phyloP scores from a whole-genome alignment of 805 yeast genomes.

The Ogataea saltuana region DNA sequence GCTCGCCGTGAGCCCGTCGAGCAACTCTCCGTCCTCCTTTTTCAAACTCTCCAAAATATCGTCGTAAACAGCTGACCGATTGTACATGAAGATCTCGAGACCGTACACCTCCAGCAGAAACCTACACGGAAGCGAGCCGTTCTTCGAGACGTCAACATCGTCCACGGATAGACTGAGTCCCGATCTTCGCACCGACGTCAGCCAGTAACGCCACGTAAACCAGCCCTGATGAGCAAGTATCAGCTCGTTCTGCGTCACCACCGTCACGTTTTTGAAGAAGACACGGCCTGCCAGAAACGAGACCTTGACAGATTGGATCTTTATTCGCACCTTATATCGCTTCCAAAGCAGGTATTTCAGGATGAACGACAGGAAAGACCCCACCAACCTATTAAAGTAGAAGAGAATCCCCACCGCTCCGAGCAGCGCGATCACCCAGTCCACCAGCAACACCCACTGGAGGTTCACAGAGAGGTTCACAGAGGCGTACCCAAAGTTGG shows the following conservation, averaged over 20 bases:
- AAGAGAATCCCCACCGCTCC: slow-evolving; percentile 66
- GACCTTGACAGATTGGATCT: slow-evolving; percentile 71
- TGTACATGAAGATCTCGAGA: slow-evolving; percentile 78
- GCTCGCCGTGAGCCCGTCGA: slow-evolving; percentile 7
- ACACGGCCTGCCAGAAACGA: slow-evolving; percentile 83
- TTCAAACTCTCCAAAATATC: slow-evolving; percentile 44
- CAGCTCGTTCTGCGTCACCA: slow-evolving; percentile 74
- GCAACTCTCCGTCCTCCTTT: slow-evolving; percentile 7
- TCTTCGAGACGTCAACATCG: slow-evolving; percentile 32
- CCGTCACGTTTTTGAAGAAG: slow-evolving; percentile 70
- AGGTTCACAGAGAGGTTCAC: slow-evolving; percentile 31
- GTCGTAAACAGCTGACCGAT: slow-evolving; percentile 77
- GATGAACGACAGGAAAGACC: slow-evolving; percentile 52
- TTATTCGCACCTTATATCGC: slow-evolving; percentile 54
- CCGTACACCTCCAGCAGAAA: slow-evolving; percentile 68
- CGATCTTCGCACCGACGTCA: slow-evolving; percentile 46
- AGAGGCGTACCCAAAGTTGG: slow-evolving; percentile 29
- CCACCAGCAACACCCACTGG: slow-evolving; percentile 76
- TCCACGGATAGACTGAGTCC: slow-evolving; percentile 32
- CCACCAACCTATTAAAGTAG: slow-evolving; percentile 74
- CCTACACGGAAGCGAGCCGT: slow-evolving; percentile 55
- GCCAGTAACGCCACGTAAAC: slow-evolving; percentile 93
- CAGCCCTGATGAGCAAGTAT: slow-evolving; percentile 68
- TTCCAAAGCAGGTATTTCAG: slow-evolving; percentile 66
- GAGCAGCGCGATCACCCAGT: slow-evolving; percentile 73